Base-by-base conservation (phyloP, 1,139 yeast species). In the Diutina pseudorugosa region DNA sequence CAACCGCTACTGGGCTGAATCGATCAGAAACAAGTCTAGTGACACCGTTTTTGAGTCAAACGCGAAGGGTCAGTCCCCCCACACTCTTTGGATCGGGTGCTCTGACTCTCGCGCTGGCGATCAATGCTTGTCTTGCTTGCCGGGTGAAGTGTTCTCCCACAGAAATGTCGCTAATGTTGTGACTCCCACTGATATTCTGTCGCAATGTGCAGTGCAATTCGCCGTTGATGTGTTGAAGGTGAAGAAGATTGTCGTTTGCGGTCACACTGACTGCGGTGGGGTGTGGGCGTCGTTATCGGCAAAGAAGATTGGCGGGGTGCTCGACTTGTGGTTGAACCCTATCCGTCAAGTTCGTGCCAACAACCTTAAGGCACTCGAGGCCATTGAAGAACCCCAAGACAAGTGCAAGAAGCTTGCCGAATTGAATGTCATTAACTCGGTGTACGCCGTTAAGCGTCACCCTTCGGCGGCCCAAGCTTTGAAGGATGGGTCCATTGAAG, bases 181-280 rank as follows among this genome's bases (percentile, higher is more conserved):
- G 53, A 75, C 73, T 52, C 76, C 85, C 53, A 81, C 81, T 57
- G 98, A 93, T 65, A 72, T 86, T 51, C 80, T 91, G 51, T 77
- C 86, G 36, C 83, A 83, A 65, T 87, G 96, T 1, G 93, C 90
- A 2, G 74, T 93, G 48, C 97, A 93, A 65, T 89, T 90, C 62
- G 96, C 97, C 2, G 81, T 93, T 57, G 93, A 89, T 61, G 91
- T 85, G 19, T 75, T 93, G 57, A 85, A 87, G 63, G 95, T 94
- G 41, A 77, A 76, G 59, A 89, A 87, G 62, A 82, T 93, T 55
- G 77, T 93, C 54, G 88, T 93, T 9, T 90, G 97, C 68, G 98
- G 98, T n/a, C 98, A 93, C 71, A 87, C 95, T 41, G 96, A 90
- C 68, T 93, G 98, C 73, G 98, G 98, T 52, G 98, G 98, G 36